Evolutionary conservation across 1,284 basidiomycete species (phyloP), one percentile per base, ranked within the genome.

Genomic region (Ustilago nuda): DNA sequence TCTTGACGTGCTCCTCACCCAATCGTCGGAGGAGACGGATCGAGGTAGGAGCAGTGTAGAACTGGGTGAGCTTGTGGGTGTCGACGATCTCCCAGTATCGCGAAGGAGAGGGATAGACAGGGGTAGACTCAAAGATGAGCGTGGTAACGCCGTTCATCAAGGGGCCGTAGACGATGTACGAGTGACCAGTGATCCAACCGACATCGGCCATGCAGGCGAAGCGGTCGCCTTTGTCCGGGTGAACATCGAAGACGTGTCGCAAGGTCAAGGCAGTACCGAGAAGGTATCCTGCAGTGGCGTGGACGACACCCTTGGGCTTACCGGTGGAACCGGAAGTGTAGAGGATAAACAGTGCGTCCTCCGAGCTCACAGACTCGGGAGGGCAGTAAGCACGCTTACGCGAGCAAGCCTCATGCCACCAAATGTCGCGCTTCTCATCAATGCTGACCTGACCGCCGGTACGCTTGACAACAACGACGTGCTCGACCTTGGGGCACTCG

Each of bases 161-260:
- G 5, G 97, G 97, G 27, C 97, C 96, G 87, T 98, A 99, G 78
- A 98, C 90, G 86, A 98, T 98, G 89, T 98, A 95, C 12, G 94
- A 94, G 88, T 98, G 96, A 43, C 96, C 96, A 4, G 96, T 99
- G 87, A 99, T 98, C 96, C 96, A 99, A 82, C 96, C 96, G 65
- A 99, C 90, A 86, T 99, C 96, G 73, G 96, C 96, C 95, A 98
- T 96, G 89, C 97, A 99, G 6, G 93, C 96, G 86, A 96, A 98
- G 79, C 83, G 82, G 75, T 88, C 87, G 39, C 86, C 78, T 30
- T 67, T 80, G 63, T 82, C 95, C 92, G 80, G 77, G 73, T 99
- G 97, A 35, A 98, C 91, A 86, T 99, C 97, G 83, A 98, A 99
- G 74, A 98, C 93, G 87, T 94, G 93, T 88, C 98, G 98, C 87